Evolutionary conservation across 2,329 filamentous ascomycete species (phyloP).

Genomic region (Thermothelomyces thermophilus): DNA sequence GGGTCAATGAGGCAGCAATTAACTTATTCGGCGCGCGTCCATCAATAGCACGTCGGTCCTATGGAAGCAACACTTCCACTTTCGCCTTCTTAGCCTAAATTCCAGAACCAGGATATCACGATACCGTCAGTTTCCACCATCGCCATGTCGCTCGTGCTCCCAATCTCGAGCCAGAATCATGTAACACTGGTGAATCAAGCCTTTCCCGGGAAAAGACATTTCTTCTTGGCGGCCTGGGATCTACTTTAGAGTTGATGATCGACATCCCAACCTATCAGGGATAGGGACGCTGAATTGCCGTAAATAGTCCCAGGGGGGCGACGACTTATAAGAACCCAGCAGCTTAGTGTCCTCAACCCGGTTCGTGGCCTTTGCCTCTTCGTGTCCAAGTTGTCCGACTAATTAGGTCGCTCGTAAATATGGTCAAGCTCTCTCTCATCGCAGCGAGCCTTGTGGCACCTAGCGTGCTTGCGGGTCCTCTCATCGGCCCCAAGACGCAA

Average conservation of each 20-base stretch:
- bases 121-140: neutral
- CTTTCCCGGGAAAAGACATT: neutral
- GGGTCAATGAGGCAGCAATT: too few relatives aligned
- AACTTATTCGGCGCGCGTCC: neutral
- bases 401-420: neutral
- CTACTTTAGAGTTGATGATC: neutral
- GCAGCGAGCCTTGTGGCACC: neutral
- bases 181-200: neutral
- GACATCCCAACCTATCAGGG: neutral
- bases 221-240: neutral
- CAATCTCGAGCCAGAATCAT: neutral
- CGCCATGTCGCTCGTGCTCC: neutral
- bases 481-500: neutral
- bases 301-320: neutral
- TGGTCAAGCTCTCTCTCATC: slow-evolving; percentile 14
- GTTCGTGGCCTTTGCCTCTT: neutral
- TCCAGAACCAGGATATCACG: too few relatives aligned
- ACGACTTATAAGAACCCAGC: neutral
- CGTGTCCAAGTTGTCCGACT: neutral
- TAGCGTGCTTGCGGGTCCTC: slow-evolving; percentile 4
- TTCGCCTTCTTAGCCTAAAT: slow-evolving; percentile 10
- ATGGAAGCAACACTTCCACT: neutral
- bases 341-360: neutral
- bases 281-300: too few relatives aligned
- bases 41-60: neutral